Base-by-base conservation (phyloP, 257 asterid species). In the Mentha longifolia region DNA sequence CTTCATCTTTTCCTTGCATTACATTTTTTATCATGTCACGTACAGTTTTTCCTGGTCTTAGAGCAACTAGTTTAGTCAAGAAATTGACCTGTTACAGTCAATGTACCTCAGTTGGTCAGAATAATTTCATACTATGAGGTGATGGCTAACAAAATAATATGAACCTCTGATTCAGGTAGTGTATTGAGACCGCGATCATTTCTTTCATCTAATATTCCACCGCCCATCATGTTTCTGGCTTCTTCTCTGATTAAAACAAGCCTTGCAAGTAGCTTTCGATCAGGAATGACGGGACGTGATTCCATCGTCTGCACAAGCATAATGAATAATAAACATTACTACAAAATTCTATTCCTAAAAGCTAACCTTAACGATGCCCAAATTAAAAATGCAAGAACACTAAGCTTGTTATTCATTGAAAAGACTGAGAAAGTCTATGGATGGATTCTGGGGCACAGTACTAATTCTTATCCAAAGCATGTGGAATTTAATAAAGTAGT, bases 171-270 rank as follows among this genome's bases (percentile, higher is more conserved):
- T 84, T 94, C 90, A 70, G 97, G 98, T 42, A 94, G 96, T 16
- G 89, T 91, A 52, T 57, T 87, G 65, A 91, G 83, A 78, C 98
- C 97, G 49, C 96, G 96, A 52, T 92, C 90, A 77, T 94, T 94
- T 87, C 98, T 88, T 80, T 91, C 97, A 70, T 94, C 96, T 25
- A 94, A 83, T 81, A 94, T 78, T 74, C 98, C 98, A 74, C 98
- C 98, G 22, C 98, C 97, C 97, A 94, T 89, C 98, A 91, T 93
- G 76, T 83, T 83, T 79, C 96, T 88, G 56, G 98, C 96, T 86
- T 94, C 98, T 89, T 94, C 98, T 89, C 97, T 85, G 76, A 94
- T 83, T 81, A 94, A 85, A 79, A 89, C 97, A 43, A 93, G 95
- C 84, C 97, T 87, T 46, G 96, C 99, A 59, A 94, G 97, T 65